Conservation (phyloP, 495 filamentous ascomycete genomes). For the Cetradonia linearis region DNA sequence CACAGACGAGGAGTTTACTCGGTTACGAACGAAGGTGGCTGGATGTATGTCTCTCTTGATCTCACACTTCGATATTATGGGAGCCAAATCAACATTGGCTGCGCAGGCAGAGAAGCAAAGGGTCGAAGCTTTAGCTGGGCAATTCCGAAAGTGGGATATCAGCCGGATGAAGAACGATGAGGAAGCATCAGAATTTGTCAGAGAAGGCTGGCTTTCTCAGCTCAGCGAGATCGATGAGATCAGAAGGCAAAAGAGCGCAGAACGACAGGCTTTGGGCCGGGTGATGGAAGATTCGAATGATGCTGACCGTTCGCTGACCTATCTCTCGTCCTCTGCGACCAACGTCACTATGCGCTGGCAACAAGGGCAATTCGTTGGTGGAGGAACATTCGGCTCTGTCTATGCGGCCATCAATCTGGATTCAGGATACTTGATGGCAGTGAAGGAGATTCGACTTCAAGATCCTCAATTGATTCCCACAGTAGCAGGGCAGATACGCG, state of each 20-base stretch:
- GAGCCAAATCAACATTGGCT: constrained; percentile 81
- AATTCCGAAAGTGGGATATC: constrained; percentile 62
- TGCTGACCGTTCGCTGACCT: constrained; percentile 87
- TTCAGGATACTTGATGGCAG: constrained; percentile 91
- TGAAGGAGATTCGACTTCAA: constrained; percentile 95
- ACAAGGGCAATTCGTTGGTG: constrained; percentile 92
- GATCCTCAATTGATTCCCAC: constrained; percentile 92
- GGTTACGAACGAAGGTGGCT: constrained; percentile 75
- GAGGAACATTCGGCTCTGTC: constrained; percentile 93
- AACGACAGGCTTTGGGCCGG: constrained; percentile 76
- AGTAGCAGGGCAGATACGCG: constrained; percentile 84
- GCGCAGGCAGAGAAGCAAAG: constrained; percentile 84
- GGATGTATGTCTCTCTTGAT: constrained; percentile 97
- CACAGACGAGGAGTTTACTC: constrained; percentile 73
- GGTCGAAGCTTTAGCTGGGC: constrained; percentile 56
- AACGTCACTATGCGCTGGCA: constrained; percentile 95
- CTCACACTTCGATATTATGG: constrained; percentile 98
- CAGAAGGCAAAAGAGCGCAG: constrained; percentile 69
- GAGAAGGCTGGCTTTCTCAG: constrained; percentile 58
- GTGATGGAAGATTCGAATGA: constrained; percentile 92
- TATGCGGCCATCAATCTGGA: constrained; percentile 96
- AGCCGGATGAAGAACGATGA: constrained; percentile 73
- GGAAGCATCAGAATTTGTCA: constrained; percentile 63
- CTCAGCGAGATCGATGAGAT: constrained; percentile 65
- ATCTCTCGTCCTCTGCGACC: constrained; percentile 82